phyloP scores from a whole-genome alignment of 768 basidiomycete genomes.

The Leccinellum rugosiceps region DNA sequence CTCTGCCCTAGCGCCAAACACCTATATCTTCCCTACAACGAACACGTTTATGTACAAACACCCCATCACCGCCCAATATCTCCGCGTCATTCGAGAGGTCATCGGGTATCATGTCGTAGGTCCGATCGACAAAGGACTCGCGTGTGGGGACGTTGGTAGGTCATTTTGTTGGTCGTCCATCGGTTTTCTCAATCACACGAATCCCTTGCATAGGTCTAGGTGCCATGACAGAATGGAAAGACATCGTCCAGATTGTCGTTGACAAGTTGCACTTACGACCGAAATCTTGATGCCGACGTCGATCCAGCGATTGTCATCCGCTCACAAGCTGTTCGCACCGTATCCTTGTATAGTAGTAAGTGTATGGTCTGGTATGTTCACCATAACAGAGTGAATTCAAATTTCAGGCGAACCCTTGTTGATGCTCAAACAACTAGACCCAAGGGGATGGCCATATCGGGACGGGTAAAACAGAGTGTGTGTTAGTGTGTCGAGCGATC shows the following conservation, averaged over 20 bases:
- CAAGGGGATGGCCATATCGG: constrained; percentile 1
- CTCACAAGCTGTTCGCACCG: no score
- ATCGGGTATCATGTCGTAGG: constrained; percentile 78
- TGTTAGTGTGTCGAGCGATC: background rate
- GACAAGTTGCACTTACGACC: constrained; percentile 41
- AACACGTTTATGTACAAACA: constrained; percentile 98
- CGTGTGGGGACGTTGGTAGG: constrained; percentile 90
- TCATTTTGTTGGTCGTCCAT: background rate
- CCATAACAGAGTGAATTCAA: no score
- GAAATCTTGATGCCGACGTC: background rate
- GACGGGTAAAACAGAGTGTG: background rate
- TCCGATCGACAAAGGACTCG: constrained; percentile 85
- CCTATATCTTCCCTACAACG: constrained; percentile 95
- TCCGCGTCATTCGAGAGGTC: constrained; percentile 80
- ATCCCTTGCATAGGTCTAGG: constrained; percentile 42
- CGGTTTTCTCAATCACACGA: background rate
- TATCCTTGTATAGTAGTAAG: constrained; percentile 77
- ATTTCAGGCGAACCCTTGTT: no score
- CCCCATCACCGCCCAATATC: constrained; percentile 82
- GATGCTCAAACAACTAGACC: no score
- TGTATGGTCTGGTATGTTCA: no score
- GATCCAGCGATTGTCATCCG: background rate
- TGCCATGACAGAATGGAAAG: constrained; percentile 96
- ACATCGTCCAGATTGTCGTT: constrained; percentile 75
- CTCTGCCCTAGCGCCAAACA: constrained; percentile 82